Evolutionary conservation across 192 early-diverging fungal species (phyloP), one percentile per base, ranked within the genome.

Genomic region (Entomortierella chlamydospora): DNA sequence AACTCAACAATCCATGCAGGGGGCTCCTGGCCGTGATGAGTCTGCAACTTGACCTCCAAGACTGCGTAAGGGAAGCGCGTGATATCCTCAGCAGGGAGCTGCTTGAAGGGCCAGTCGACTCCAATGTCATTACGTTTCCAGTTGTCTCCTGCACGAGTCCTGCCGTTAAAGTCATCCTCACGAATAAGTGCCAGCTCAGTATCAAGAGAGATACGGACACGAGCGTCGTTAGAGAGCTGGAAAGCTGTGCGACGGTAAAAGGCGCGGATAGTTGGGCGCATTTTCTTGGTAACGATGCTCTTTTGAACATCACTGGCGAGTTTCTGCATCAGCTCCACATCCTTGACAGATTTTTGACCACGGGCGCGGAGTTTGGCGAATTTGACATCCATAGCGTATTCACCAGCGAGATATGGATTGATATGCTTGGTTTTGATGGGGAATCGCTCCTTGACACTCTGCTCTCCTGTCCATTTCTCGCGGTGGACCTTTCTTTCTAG

Each of bases 221-320:
- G 89, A 6, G 94, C 90, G 83, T 99, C 97, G 47, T 94, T 96
- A 2, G 96, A 96, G 30, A 98, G 84, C 82, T 99, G 98, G 87
- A 99, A 99, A 12, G 98, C 97, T 9, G 96, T 98, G 50, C 98
- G 94, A 79, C 97, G 97, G 86, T 98, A 98, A 76, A 96, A 96
- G 2, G 96, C 94, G 28, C 98, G 90, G 63, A 98, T 85, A 51
- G 64, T 86, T 43, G 91, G 93, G 37, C 84, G 85, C 68, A 95
- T 83, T 20, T 82, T 82, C 77, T 91, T 94, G 45, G 83, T 77
- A 26, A 70, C 68, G n/a, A 98, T 88, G 52, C 87, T 90, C 4
- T 71, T 55, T 54, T 92, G 92, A 34, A 98, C 88, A 31, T 97
- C 91, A 15, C 78, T 84, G 7, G 93, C 86, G 18, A 99, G 87